These are phyloP conservation scores for Leptoxyphium fumago DNA, from an alignment of 2,329 filamentous ascomycete species.

Conservation along the genomic window DNA sequence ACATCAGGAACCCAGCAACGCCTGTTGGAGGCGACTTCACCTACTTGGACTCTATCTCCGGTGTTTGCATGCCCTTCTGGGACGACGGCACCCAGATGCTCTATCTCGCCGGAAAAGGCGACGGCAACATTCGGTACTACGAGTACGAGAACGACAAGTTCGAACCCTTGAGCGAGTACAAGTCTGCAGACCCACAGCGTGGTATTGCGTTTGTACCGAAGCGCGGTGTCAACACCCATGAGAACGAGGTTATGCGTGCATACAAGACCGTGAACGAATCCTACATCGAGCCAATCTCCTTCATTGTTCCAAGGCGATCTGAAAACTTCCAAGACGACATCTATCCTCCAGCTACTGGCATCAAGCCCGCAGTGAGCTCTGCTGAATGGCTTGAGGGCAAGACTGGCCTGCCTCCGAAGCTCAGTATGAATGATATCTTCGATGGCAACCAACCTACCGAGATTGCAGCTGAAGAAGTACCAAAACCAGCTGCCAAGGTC, in stretches of 20 bases:
- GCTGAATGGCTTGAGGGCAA: constrained; percentile 80
- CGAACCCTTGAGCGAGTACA: constrained; percentile 92
- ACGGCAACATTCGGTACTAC: constrained; percentile 98
- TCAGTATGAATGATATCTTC: constrained; percentile 84
- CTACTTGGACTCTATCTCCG: constrained; percentile 86
- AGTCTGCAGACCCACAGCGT: constrained; percentile 87
- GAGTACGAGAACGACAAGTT: constrained; percentile 99
- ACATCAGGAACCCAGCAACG: constrained; percentile 62
- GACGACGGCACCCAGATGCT: constrained; percentile 91
- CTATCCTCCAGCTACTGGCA: constrained; percentile 70
- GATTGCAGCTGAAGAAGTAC: constrained; percentile 54
- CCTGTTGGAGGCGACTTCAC: constrained; percentile 74
- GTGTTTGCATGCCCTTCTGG: constrained; percentile 99
- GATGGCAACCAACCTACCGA: constrained; percentile 71
- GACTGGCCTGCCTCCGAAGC: constrained; percentile 65
- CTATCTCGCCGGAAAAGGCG: constrained; percentile 93
- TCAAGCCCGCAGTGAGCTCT: constrained; percentile 65
- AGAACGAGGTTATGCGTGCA: constrained; percentile 88
- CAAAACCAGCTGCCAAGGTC: constrained; percentile 19
- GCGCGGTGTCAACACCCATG: constrained; percentile 86
- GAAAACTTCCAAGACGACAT: constrained; percentile 97
- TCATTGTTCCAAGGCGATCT: constrained; percentile 85
- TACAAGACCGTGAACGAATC: constrained; percentile 94
- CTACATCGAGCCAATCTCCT: constrained; percentile 94
- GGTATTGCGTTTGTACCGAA: constrained; percentile 90